Percentiles rank a stretch among this genome's conserved stretches.
phyloP scores from a whole-genome alignment of 441 rosid genomes.

The Populus trichocarpa region DNA sequence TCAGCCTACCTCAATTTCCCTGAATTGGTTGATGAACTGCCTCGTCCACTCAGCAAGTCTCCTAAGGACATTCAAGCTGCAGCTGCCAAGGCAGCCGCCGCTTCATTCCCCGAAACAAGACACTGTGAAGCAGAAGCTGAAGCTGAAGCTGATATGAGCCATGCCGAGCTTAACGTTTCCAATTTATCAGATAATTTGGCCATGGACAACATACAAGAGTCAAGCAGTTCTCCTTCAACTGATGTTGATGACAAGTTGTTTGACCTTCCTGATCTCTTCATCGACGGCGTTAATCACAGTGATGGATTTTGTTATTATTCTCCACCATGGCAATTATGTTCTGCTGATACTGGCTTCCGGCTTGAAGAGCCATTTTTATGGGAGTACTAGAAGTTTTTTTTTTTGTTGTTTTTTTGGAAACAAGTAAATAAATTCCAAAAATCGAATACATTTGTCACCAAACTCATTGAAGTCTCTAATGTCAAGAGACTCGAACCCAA shows the following conservation, averaged over 20 bases:
- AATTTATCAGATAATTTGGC: slow-evolving; percentile 25
- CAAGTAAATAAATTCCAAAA: slow-evolving; percentile 3
- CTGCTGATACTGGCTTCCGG: slow-evolving; percentile 43
- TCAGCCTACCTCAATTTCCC: slow-evolving; percentile 74
- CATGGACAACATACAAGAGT: slow-evolving; percentile 32
- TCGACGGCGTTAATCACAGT: slow-evolving; percentile 34
- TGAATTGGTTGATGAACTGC: slow-evolving; percentile 39
- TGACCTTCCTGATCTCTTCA: slow-evolving; percentile 77
- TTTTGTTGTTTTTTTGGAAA: neutral
- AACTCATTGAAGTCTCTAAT: neutral
- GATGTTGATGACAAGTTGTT: slow-evolving; percentile 57
- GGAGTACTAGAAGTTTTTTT: slow-evolving; percentile 22
- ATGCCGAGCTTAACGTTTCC: slow-evolving; percentile 12
- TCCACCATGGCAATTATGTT: slow-evolving; percentile 56
- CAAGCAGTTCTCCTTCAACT: slow-evolving; percentile 35
- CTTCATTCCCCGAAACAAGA: slow-evolving; percentile 30
- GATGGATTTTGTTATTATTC: slow-evolving; percentile 34
- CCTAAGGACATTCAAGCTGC: slow-evolving; percentile 75
- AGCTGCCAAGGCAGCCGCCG: slow-evolving; percentile 53
- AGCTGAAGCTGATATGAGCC: slow-evolving; percentile 31
- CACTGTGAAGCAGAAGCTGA: slow-evolving; percentile 18
- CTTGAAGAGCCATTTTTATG: slow-evolving; percentile 56
- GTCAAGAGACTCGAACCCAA: neutral
- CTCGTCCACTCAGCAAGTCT: slow-evolving; percentile 49
- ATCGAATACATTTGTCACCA: neutral